Base-by-base conservation (phyloP, 768 basidiomycete genomes). In the Cystofilobasidium ferigula region DNA sequence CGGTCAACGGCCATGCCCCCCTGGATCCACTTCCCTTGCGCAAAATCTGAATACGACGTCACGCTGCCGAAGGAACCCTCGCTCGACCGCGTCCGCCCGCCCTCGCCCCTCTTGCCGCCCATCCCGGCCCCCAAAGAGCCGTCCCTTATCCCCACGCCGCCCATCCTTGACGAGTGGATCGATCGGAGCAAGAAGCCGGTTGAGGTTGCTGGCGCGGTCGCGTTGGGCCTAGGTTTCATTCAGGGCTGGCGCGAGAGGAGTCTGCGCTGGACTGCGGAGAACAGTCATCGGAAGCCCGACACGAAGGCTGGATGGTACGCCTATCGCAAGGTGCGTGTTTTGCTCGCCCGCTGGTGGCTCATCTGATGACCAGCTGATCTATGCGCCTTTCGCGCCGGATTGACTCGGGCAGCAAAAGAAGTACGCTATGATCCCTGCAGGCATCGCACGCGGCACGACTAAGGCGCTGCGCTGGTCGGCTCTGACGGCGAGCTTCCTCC, bases 261-360 rank as follows among this genome's bases (percentile, higher is more conserved):
- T 24, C 26, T 30, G 26, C 35, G 38, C 2, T 60, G 38, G 26
- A 45, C 58, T 20, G 58, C 58, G n/a, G 58, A 60, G 40, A 60
- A 60, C 58, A 38, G 35, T 20, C 58, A 60, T 60, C 58, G 58
- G 24, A 60, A 60, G 38, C 58, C 58, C 2, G 58, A 60, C 26
- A 60, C 58, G 8, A 42, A 42, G 36, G 43, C 38, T 10, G 58
- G 58, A n/a, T 60, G 58, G 58, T 60, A 60, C 58, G 24, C 43
- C 5, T 60, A 60, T n/a, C 38, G 43, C 26, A 60, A 60, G 40
- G 58, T 60, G 9, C 36, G 58, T 60, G n/a, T n/a, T n/a, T n/a
- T n/a, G n/a, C 57, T 60, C 36, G 32, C 36, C 26, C 43, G 20
- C 7, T 45, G 28, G 1, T 10, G 3, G 22, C 58, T 16, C n/a